Evolutionary conservation across 2,329 filamentous ascomycete species (phyloP).

Genomic region (Xylaria digitata): DNA sequence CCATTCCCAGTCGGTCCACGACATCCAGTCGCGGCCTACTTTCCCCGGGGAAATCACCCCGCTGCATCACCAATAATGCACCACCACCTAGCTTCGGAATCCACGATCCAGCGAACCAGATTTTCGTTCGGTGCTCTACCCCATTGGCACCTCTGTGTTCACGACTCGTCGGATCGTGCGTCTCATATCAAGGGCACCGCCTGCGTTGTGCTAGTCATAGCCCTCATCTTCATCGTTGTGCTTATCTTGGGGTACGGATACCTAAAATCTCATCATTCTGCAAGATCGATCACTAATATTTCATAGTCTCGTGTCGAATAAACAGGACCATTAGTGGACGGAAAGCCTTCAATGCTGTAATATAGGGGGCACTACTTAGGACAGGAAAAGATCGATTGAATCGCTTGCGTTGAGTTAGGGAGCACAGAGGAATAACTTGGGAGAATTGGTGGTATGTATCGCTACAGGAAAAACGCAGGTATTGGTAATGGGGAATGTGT

Average conservation of each 20-base stretch:
- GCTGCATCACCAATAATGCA: background rate
- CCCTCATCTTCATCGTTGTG: constrained; percentile 24
- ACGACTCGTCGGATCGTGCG: background rate
- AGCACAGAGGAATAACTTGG: background rate
- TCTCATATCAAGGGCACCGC: constrained; percentile 11
- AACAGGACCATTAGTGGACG: background rate
- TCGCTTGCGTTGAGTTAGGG: background rate
- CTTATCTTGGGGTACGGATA: constrained; percentile 20
- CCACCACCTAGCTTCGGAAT: constrained; percentile 2
- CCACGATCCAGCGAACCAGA: background rate
- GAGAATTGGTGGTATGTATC: background rate
- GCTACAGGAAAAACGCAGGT: background rate
- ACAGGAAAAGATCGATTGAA: background rate
- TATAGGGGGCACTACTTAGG: background rate
- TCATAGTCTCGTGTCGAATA: constrained; percentile 19
- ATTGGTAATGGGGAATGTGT: too few relatives aligned
- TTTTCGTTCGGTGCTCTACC: background rate
- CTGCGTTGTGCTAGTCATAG: constrained; percentile 19
- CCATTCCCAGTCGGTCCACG: background rate
- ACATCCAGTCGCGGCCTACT: constrained; percentile 2
- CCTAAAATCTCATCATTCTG: background rate
- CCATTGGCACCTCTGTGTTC: background rate
- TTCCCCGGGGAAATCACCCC: background rate
- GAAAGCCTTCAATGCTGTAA: background rate
- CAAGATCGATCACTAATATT: constrained; percentile 2